phyloP scores from a whole-genome alignment of 805 yeast genomes.

The Suhomyces kilbournensis region DNA sequence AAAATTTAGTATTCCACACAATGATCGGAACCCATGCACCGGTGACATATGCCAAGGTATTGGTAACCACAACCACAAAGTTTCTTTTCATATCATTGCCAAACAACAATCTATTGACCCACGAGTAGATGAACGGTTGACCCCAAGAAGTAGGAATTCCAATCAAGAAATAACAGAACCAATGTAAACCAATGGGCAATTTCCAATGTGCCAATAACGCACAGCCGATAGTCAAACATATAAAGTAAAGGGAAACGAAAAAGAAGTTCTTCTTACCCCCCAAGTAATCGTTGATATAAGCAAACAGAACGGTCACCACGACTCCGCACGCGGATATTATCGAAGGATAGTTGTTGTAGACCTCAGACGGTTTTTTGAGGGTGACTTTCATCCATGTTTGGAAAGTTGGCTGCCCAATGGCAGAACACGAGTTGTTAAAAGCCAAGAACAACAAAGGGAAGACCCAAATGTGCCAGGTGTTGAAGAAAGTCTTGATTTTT shows the following conservation, averaged over 20 bases:
- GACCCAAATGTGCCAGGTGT: constrained; percentile 48
- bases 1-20: constrained; percentile 36
- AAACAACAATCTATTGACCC: constrained; percentile 50
- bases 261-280: constrained; percentile 35
- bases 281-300: constrained; percentile 26
- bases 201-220: constrained; percentile 46
- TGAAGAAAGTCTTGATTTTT: constrained; percentile 41
- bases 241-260: constrained; percentile 37
- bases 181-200: constrained; percentile 47
- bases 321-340: constrained; percentile 18
- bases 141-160: constrained; percentile 51
- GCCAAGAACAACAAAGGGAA: constrained; percentile 41
- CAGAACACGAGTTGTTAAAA: constrained; percentile 33
- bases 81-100: constrained; percentile 41
- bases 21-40: constrained; percentile 39
- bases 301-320: neutral
- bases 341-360: constrained; percentile 35
- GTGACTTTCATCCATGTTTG: constrained; percentile 35
- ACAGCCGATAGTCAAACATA: constrained; percentile 40
- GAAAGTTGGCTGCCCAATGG: constrained; percentile 35
- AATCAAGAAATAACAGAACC: constrained; percentile 47
- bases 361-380: constrained; percentile 23
- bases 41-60: constrained; percentile 38
- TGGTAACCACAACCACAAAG: constrained; percentile 38
- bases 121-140: constrained; percentile 54